Percentiles rank a stretch among this genome's conserved stretches.
These are phyloP conservation scores for Penicillium sp. DNA, from an alignment of 2,329 filamentous ascomycete genomes.

Conservation along the genomic window DNA sequence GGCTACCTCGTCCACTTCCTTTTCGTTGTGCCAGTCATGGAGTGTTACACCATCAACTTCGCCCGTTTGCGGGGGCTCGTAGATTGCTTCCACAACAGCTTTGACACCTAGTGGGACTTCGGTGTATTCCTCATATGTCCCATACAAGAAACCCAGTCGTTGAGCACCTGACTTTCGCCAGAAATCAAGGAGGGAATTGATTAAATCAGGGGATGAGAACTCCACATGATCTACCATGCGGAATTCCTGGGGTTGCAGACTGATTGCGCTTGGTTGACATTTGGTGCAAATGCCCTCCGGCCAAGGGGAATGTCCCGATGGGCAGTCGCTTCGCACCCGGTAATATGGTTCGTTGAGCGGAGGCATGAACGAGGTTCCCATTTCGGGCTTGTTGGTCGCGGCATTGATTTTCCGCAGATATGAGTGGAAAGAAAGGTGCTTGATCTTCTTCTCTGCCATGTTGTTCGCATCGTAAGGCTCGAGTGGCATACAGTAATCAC, in stretches of 20 bases:
- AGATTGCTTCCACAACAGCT: constrained; percentile 93
- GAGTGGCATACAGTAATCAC: constrained; percentile 96
- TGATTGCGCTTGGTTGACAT: constrained; percentile 96
- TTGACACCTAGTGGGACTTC: constrained; percentile 93
- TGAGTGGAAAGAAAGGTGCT: constrained; percentile 94
- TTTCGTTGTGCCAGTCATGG: constrained; percentile 79
- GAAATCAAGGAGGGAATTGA: constrained; percentile 86
- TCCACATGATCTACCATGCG: constrained; percentile 99
- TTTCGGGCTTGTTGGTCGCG: constrained; percentile 92
- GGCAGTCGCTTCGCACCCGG: constrained; percentile 82
- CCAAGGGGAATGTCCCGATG: constrained; percentile 88
- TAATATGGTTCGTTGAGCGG: constrained; percentile 91
- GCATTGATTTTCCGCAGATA: constrained; percentile 93
- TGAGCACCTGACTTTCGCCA: constrained; percentile 86
- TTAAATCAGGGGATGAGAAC: constrained; percentile 78
- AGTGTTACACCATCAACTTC: constrained; percentile 86
- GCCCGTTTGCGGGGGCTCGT: constrained; percentile 87
- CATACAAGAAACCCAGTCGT: constrained; percentile 85
- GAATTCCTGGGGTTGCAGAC: constrained; percentile 86
- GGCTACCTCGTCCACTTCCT: constrained; percentile 76
- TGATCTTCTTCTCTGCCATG: constrained; percentile 94
- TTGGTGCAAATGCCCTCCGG: constrained; percentile 97
- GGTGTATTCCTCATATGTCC: constrained; percentile 82
- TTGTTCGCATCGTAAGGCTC: constrained; percentile 92
- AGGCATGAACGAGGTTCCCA: constrained; percentile 92